Evolutionary conservation across 805 yeast species (phyloP), one percentile per base, ranked within the genome.

Genomic region (Priceomyces medius): DNA sequence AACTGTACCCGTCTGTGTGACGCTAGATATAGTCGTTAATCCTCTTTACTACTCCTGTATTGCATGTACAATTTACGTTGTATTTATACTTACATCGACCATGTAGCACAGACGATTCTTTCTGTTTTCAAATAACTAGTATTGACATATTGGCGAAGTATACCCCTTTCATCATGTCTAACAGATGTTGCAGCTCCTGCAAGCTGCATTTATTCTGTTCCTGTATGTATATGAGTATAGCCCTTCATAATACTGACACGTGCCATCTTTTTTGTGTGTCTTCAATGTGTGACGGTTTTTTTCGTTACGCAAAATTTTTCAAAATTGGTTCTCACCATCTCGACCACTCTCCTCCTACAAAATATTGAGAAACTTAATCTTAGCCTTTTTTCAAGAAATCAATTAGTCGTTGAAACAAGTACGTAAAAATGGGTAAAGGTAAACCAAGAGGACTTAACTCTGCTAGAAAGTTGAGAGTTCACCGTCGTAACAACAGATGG

Each of bases 401-500:
- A 32, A 21, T 32, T 32, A 20, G 16, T 21, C 12, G 26, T 34
- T 35, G 18, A 35, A 35, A 35, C 20, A 21, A 35, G n/a, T 21
- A 23, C 38, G 21, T 21, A 35, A 35, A 35, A 24, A 91, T 91
- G 98, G 97, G 97, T 82, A 89, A 86, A 80, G 97, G 97, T 79
- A 90, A 90, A 81, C 99, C 99, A 85, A 88, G 99, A 88, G 99
- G 99, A 76, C 81, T 93, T 77, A 91, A 93, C 88, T 85, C 99
- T 74, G 99, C 99, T 73, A 88, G 99, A 86, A 93, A 93, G 84
- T 87, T 93, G 79, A 90, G 99, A 85, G 89, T 85, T 77, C 95
- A 88, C 90, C 90, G 99, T 79, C 91, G 98, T 79, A 90, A 90
- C 86, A 93, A 93, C 89, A 93, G 97, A 82, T 93, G 99, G 99